A percentile compares a stretch with the other conserved stretches of the same genome.
Evolutionary conservation across 2,329 filamentous ascomycete genomes (phyloP).

Genomic region (Fusarium agapanthi): DNA sequence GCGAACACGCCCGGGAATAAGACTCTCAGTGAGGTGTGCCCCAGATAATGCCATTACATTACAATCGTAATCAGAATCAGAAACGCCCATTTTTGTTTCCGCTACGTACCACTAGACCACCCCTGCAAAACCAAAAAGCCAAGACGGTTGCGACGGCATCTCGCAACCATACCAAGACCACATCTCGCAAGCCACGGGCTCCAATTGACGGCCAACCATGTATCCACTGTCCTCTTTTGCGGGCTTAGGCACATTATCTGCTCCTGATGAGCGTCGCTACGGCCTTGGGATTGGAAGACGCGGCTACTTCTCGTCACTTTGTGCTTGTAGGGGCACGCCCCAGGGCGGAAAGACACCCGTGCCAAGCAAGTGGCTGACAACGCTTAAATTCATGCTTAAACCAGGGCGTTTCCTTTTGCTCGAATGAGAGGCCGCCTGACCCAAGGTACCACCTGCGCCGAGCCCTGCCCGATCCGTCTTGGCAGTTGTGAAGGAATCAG

Average conservation of each 20-base stretch:
- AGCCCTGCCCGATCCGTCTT: slow-evolving; percentile 29
- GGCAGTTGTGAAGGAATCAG: slow-evolving; percentile 20
- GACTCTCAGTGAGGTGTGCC: slow-evolving; percentile 32
- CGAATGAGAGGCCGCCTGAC: slow-evolving; percentile 36
- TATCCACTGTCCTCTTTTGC: slow-evolving; percentile 24
- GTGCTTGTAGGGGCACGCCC: slow-evolving; percentile 29
- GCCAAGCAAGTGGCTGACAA: slow-evolving; percentile 58
- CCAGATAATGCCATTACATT: slow-evolving; percentile 30
- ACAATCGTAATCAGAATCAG: slow-evolving; percentile 15
- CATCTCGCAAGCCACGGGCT: slow-evolving; percentile 40
- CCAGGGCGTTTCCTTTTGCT: slow-evolving; percentile 40
- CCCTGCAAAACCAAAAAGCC: slow-evolving; percentile 47
- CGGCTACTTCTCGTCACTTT: background rate
- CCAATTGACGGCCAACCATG: slow-evolving; percentile 32
- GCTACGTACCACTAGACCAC: background rate
- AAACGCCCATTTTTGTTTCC: slow-evolving; percentile 30
- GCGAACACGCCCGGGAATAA: slow-evolving; percentile 44
- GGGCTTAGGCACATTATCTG: slow-evolving; percentile 14
- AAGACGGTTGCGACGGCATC: slow-evolving; percentile 54
- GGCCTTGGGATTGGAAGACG: slow-evolving; percentile 22
- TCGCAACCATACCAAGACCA: slow-evolving; percentile 45
- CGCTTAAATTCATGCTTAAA: slow-evolving; percentile 63
- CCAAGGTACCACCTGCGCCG: slow-evolving; percentile 26
- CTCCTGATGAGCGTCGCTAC: slow-evolving; percentile 9
- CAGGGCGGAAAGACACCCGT: slow-evolving; percentile 37